These are phyloP conservation scores for Blastomyces parvus DNA, from an alignment of 2,329 filamentous ascomycete species.

Conservation along the genomic window DNA sequence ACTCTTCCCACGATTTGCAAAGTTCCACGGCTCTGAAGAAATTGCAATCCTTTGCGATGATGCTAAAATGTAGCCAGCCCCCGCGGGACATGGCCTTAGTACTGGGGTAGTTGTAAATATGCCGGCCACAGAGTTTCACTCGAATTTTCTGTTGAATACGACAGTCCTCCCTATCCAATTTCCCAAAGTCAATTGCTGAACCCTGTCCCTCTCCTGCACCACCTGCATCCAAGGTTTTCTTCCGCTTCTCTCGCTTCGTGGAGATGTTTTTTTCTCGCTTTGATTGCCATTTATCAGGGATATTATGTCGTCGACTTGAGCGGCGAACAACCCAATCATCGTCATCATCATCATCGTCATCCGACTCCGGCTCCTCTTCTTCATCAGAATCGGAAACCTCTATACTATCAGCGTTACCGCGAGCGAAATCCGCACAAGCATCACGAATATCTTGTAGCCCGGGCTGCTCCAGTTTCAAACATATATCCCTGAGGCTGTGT, in stretches of 20 bases:
- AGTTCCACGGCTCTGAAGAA: constrained; percentile 39
- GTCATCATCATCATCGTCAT: constrained; percentile 15
- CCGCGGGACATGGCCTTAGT: constrained; percentile 39
- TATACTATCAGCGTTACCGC: constrained; percentile 27
- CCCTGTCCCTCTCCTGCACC: constrained; percentile 12
- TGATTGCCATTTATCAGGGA: constrained; percentile 21
- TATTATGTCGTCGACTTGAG: constrained; percentile 22
- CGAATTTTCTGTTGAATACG: constrained; percentile 29
- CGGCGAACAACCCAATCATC: constrained; percentile 17
- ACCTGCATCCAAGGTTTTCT: neutral
- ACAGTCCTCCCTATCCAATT: constrained; percentile 24
- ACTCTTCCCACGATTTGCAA: constrained; percentile 44
- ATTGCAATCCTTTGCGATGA: constrained; percentile 42
- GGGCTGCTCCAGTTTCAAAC: constrained; percentile 41
- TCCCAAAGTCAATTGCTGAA: constrained; percentile 29
- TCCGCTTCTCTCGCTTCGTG: constrained; percentile 1
- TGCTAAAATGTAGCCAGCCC: constrained; percentile 44
- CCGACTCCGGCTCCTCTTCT: constrained; percentile 11
- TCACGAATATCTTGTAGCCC: constrained; percentile 43
- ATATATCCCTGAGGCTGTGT: constrained; percentile 40
- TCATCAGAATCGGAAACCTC: constrained; percentile 17
- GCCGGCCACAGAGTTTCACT: constrained; percentile 41
- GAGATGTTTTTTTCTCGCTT: constrained; percentile 25
- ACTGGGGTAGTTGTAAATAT: constrained; percentile 45
- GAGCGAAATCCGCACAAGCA: constrained; percentile 42